phyloP scores from a whole-genome alignment of 2,329 filamentous ascomycete genomes.

The Botrytis elliptica region DNA sequence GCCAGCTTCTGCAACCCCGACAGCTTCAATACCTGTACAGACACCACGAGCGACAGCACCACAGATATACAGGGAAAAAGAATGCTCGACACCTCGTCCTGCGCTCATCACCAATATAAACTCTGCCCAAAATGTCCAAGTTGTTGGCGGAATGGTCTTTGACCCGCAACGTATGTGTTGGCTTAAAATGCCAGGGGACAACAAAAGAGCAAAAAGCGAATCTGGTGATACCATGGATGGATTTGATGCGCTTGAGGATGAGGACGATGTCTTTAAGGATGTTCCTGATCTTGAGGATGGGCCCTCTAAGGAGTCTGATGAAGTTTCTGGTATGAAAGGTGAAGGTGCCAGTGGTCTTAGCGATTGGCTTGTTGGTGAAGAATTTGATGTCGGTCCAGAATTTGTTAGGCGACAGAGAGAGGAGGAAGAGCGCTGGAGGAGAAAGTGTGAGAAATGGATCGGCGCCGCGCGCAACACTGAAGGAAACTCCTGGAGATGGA shows the following conservation, averaged over 20 bases:
- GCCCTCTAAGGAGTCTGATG: constrained; percentile 40
- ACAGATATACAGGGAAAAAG: constrained; percentile 52
- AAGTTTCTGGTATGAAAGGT: constrained; percentile 53
- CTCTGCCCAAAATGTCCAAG: constrained; percentile 80
- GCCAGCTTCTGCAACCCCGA: constrained; percentile 54
- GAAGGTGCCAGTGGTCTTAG: constrained; percentile 50
- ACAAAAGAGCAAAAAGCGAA: constrained; percentile 48
- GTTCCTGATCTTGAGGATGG: constrained; percentile 86
- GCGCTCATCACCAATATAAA: constrained; percentile 92
- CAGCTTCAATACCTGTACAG: constrained; percentile 46
- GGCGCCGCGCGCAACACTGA: constrained; percentile 50
- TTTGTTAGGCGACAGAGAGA: constrained; percentile 86
- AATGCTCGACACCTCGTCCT: constrained; percentile 60
- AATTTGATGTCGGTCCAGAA: constrained; percentile 95
- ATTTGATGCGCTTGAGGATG: constrained; percentile 73
- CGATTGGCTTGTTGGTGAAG: constrained; percentile 86
- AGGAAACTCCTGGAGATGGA: constrained; percentile 73
- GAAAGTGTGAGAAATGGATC: constrained; percentile 85
- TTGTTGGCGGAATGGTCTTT: constrained; percentile 98
- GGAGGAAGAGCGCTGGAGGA: constrained; percentile 88
- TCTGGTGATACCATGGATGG: constrained; percentile 59
- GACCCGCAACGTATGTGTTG: constrained; percentile 97
- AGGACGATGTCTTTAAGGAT: constrained; percentile 91
- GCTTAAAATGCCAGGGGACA: constrained; percentile 67
- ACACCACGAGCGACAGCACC: constrained; percentile 51